These are phyloP conservation scores for Butyriboletus loyo DNA, from an alignment of 768 basidiomycete species.

Conservation along the genomic window DNA sequence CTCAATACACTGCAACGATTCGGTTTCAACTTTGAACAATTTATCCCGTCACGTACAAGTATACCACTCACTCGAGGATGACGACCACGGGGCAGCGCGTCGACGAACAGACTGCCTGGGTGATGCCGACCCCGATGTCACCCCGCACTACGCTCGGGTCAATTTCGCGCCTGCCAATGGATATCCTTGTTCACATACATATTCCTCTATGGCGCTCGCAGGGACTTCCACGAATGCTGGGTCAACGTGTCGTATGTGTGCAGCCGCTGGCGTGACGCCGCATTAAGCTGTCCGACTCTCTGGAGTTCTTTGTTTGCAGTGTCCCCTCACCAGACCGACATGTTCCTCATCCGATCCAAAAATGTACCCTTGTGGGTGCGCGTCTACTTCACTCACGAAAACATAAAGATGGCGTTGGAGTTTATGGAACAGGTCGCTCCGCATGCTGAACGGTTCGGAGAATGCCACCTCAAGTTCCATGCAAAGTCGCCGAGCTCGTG, in stretches of 20 bases:
- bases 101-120: background rate
- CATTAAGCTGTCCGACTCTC: background rate
- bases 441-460: background rate
- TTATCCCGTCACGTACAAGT: background rate
- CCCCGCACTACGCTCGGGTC: background rate
- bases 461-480: background rate
- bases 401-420: background rate
- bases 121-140: background rate
- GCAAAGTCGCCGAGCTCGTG: background rate
- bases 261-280: background rate
- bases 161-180: background rate
- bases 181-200: background rate
- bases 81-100: background rate
- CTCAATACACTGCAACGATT: no score
- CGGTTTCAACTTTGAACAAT: background rate
- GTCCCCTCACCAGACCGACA: background rate
- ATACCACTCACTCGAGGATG: background rate
- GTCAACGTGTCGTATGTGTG: background rate
- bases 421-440: background rate
- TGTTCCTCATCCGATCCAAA: background rate
- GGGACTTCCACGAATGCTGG: background rate
- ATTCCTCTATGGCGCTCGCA: background rate
- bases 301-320: slow-evolving; percentile 1
- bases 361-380: background rate
- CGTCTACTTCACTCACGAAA: background rate